Base-by-base conservation (phyloP, 352 stramenopile species). In the Elongisporangium anandrum region DNA sequence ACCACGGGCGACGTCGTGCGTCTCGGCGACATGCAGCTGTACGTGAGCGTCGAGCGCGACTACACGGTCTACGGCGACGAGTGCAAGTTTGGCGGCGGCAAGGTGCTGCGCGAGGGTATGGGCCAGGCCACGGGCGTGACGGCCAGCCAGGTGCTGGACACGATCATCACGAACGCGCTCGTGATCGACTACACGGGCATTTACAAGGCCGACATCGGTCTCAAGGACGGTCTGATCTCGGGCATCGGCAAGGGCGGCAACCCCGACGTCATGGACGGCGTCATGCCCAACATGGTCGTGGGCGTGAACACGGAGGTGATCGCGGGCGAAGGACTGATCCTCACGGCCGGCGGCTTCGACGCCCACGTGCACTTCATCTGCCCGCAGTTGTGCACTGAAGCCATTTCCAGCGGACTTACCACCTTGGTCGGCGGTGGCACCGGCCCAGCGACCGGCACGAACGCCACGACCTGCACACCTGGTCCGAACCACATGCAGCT, bases 321-420 rank as follows among this genome's bases (percentile, higher is more conserved):
- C 72, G 96, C 96, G 12, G 96, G 91, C 54, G 96, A 99, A 81
- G 95, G 94, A 15, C 73, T 99, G 57, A 97, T 99, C 78, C 59
- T 99, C 9, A 99, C 96, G 7, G 91, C 96, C 20, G 96, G 96
- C 52, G 96, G 91, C 26, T 90, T 99, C 50, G 96, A 99, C 70
- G 89, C 95, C 13, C 96, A 99, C 66, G 87, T 99, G 41, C 96
- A 99, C 75, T 99, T 96, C 63, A 99, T 99, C 66, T 99, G 96
- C 66, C 96, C 96, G 3, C 74, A 87, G 67, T 84, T 98, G 39
- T 95, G 83, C 63, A 94, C 97, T 8, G 95, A 99, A 68, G 96
- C 95, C 0, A 78, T 98, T 41, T 77, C 88, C 15, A 95, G 79
- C 61, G 96, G 96, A 6, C 65, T 99, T 3, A 99, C 96, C 4